Conservation (phyloP, 2,329 filamentous ascomycete genomes). For the Sclerotinia trifoliorum region DNA sequence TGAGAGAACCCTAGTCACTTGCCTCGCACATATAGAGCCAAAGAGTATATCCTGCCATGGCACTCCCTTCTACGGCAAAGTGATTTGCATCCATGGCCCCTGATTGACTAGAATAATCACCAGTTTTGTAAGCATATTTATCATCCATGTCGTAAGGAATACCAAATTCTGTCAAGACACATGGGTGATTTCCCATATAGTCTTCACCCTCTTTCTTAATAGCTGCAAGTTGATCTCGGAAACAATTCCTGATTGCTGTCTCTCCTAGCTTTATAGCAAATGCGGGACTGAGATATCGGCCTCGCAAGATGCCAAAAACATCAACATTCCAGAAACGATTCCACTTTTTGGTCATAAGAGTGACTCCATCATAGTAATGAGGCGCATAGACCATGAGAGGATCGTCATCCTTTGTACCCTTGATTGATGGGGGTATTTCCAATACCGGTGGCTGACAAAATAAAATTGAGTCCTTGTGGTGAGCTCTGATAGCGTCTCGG, state of each 20-base stretch:
- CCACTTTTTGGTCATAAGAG: conserved; percentile 97
- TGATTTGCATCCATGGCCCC: conserved; percentile 95
- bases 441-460: conserved; percentile 89
- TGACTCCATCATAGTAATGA: conserved; percentile 96
- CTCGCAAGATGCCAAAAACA: conserved; percentile 85
- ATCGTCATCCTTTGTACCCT: conserved; percentile 85
- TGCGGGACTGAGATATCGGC: conserved; percentile 81
- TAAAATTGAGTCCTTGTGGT: conserved; percentile 81
- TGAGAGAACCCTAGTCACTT: conserved; percentile 37
- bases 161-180: conserved; percentile 90
- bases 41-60: conserved; percentile 79
- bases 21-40: conserved; percentile 82
- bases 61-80: conserved; percentile 82
- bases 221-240: conserved; percentile 80
- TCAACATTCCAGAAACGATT: conserved; percentile 97
- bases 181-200: conserved; percentile 83
- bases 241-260: conserved; percentile 88
- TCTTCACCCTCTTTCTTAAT: conserved; percentile 86
- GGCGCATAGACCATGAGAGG: conserved; percentile 87
- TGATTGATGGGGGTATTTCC: conserved; percentile 85
- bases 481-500: conserved; percentile 67
- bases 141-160: conserved; percentile 99
- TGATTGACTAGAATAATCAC: conserved; percentile 90
- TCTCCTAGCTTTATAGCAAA: conserved; percentile 93
- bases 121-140: conserved; percentile 90